These are phyloP conservation scores for Clavispora vitiphila DNA, from an alignment of 805 yeast genomes.

Conservation along the genomic window DNA sequence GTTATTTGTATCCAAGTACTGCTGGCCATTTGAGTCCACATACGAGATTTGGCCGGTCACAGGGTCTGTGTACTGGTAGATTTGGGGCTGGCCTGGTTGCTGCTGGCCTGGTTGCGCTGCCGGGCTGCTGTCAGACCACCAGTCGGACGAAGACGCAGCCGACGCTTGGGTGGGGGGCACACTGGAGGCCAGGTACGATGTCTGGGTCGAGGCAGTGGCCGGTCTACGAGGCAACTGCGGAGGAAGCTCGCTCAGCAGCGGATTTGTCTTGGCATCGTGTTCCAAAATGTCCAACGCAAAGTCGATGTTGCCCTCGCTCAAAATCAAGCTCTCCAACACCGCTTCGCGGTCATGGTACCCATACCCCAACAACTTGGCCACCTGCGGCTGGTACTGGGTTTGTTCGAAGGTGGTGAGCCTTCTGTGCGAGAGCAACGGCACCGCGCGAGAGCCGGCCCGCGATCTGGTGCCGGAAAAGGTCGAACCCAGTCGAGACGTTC, in stretches of 20 bases:
- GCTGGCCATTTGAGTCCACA: constrained; percentile 66
- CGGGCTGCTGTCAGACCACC: constrained; percentile 24
- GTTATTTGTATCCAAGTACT: constrained; percentile 23
- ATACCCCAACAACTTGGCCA: constrained; percentile 37
- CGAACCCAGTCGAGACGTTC: constrained; percentile 13
- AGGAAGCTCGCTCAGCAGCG: constrained; percentile 36
- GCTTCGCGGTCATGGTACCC: constrained; percentile 57
- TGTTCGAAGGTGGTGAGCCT: constrained; percentile 51
- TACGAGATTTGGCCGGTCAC: constrained; percentile 62
- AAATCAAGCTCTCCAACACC: constrained; percentile 57
- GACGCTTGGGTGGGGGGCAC: constrained; percentile 9
- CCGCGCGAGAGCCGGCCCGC: constrained; percentile 9
- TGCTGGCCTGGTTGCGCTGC: constrained; percentile 1
- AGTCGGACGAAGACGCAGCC: constrained; percentile 25
- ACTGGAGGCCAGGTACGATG: background rate
- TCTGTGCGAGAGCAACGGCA: constrained; percentile 45
- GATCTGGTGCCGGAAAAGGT: background rate
- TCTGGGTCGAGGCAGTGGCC: constrained; percentile 1
- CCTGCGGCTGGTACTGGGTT: constrained; percentile 45
- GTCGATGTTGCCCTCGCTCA: constrained; percentile 55
- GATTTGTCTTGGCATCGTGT: constrained; percentile 31
- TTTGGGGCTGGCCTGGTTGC: constrained; percentile 34
- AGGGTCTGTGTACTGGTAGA: constrained; percentile 68
- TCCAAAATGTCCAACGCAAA: constrained; percentile 56
- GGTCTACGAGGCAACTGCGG: constrained; percentile 46